Evolutionary conservation across 2,329 filamentous ascomycete genomes (phyloP).

Genomic region (Xylariales sp.): DNA sequence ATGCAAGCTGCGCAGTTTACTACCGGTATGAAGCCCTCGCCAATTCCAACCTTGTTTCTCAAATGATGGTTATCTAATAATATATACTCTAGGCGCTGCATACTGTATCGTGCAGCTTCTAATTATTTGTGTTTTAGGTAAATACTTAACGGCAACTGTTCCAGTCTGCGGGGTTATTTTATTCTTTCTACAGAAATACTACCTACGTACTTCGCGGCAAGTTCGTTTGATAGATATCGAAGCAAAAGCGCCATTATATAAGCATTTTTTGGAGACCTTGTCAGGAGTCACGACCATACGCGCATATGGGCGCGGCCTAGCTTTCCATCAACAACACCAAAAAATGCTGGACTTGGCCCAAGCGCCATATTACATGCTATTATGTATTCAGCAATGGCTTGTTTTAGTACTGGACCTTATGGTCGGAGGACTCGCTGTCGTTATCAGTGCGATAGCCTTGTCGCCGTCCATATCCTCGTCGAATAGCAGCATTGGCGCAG

Average conservation of each 20-base stretch:
- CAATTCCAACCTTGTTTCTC: not conserved
- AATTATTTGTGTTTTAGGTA: slow-evolving; percentile 7
- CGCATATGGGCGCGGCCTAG: slow-evolving; percentile 15
- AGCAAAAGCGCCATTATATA: slow-evolving; percentile 27
- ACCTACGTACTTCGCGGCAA: slow-evolving; percentile 29
- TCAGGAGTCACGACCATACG: slow-evolving; percentile 16
- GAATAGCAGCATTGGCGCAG: not conserved
- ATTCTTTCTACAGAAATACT: slow-evolving; percentile 25
- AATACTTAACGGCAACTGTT: slow-evolving; percentile 21
- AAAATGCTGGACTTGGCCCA: slow-evolving; percentile 18
- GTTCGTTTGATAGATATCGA: slow-evolving; percentile 28
- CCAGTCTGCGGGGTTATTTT: slow-evolving; percentile 19
- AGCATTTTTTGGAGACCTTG: slow-evolving; percentile 21
- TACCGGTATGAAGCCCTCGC: not conserved
- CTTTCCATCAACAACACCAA: slow-evolving; percentile 3
- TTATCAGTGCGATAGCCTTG: slow-evolving; percentile 20
- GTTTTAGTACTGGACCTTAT: slow-evolving; percentile 27
- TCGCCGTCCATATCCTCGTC: slow-evolving; percentile 9
- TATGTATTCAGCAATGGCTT: slow-evolving; percentile 29
- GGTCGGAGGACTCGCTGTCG: slow-evolving; percentile 22
- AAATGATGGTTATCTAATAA: not conserved
- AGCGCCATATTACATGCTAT: slow-evolving; percentile 28
- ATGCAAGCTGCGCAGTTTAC: not conserved
- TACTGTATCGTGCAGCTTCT: not conserved
- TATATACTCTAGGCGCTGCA: not conserved